phyloP scores from a whole-genome alignment of 176 grass and related monocot species.

The Ampelocalamus luodianensis region DNA sequence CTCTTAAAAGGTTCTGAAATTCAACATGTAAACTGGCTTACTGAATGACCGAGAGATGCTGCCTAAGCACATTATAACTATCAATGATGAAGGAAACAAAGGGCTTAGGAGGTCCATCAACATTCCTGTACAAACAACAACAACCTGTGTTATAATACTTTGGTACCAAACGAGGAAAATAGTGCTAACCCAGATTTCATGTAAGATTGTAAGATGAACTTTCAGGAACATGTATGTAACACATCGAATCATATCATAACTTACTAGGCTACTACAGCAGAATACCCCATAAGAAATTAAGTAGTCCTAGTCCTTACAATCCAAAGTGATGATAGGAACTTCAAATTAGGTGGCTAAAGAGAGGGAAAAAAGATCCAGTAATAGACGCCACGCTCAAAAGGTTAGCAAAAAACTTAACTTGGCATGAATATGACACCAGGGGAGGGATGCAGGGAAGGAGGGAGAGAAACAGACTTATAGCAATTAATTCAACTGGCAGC shows the following conservation, averaged over 20 bases:
- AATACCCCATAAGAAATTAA: neutral
- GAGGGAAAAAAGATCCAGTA: neutral
- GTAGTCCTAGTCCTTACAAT: neutral
- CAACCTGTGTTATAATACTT: neutral
- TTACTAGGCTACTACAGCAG: neutral
- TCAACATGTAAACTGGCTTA: conserved; percentile 58
- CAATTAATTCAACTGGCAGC: neutral
- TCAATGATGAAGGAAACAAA: conserved; percentile 91
- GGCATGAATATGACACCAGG: neutral
- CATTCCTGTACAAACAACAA: conserved; percentile 75
- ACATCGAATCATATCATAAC: neutral
- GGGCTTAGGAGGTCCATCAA: conserved; percentile 96
- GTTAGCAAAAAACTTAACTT: conserved; percentile 15
- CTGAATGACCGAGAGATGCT: conserved; percentile 95
- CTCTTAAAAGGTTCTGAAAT: conserved; percentile 1
- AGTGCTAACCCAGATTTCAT: conserved; percentile 3
- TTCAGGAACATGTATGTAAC: conserved; percentile 11
- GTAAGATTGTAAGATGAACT: conserved; percentile 23
- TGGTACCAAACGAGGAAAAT: neutral
- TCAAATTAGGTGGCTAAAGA: neutral
- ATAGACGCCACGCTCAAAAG: neutral
- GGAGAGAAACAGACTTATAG: neutral
- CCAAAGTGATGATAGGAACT: neutral
- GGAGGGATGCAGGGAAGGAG: neutral
- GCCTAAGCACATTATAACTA: conserved; percentile 85